Base-by-base conservation (phyloP, 176 grass and related monocot species). In the Musa beccarii region DNA sequence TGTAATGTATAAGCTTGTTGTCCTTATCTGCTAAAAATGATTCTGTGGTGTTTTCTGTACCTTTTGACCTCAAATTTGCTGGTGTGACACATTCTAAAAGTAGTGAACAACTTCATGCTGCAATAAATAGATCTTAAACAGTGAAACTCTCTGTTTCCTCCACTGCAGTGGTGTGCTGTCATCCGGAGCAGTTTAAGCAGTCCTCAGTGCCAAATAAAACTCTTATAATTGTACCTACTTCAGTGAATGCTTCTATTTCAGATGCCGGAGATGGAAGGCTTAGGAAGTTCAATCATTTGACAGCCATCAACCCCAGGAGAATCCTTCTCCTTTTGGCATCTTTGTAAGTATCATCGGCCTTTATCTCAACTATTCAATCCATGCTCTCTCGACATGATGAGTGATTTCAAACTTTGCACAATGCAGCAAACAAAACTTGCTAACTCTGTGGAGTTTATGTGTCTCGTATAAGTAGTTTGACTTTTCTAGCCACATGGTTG, bases 251-350 rank as follows among this genome's bases (percentile, higher is more conserved):
- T 11, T 57, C 73, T 19, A n/a, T 59, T 61, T 15, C 54, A 20
- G 73, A 61, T 59, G 29, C 23, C 49, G 72, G 53, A 0, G 54
- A 75, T 49, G 73, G 73, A 75, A 75, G 73, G 73, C 9, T 17
- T 17, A 75, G 54, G 73, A 75, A 15, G 54, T 75, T 77, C 24
- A 63, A 65, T 59, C 61, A 61, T 50, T 61, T 75, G 9, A 77
- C 75, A 25, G 52, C 61, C 5, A 77, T 77, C n/a, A 77, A 77
- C 15, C 75, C 75, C 11, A 77, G 61, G 75, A 77, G 49, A 65
- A 77, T 77, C 15, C 75, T 77, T 77, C 75, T 77, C 12, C 75
- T 77, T 2, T 77, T 77, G 24, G 75, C 75, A 24, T 77, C 75
- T 25, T 52, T 77, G 75, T 77, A 65, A 59, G 54, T 75, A 51